phyloP scores from a whole-genome alignment of 2,329 filamentous ascomycete species.

The Hymenoscyphus repandus region DNA sequence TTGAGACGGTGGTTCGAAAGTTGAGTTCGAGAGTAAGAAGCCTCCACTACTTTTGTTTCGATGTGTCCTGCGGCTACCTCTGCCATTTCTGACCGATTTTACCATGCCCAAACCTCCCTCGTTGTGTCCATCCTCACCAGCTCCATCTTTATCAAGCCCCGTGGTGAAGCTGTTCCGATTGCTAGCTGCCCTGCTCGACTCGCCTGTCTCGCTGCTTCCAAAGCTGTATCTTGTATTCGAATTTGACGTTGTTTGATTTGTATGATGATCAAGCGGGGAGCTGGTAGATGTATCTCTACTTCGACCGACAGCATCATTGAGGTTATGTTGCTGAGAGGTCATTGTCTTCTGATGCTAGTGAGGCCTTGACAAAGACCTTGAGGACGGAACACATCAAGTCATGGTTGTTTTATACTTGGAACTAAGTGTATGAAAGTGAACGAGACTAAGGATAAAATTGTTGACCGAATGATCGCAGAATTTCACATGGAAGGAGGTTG shows the following conservation, averaged over 20 bases:
- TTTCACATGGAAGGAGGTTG: background rate
- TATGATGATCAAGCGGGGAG: constrained; percentile 18
- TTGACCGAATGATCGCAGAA: background rate
- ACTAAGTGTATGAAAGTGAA: background rate
- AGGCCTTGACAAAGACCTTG: constrained; percentile 11
- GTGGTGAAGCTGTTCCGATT: constrained; percentile 21
- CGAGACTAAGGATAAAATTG: background rate
- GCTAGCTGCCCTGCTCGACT: constrained; percentile 38
- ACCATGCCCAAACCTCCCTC: constrained; percentile 7
- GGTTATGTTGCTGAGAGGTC: constrained; percentile 19
- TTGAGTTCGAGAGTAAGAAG: constrained; percentile 27
- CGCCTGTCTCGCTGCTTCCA: constrained; percentile 40
- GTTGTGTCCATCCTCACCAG: background rate
- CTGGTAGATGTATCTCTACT: constrained; percentile 23
- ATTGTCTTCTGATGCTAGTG: constrained; percentile 19
- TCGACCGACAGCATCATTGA: constrained; percentile 7
- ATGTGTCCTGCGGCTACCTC: constrained; percentile 25
- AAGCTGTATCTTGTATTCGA: constrained; percentile 29
- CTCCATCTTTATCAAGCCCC: constrained; percentile 2
- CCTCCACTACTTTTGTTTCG: constrained; percentile 26
- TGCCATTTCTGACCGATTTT: constrained; percentile 15
- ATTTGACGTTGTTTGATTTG: constrained; percentile 20
- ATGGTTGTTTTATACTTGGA: constrained; percentile 5
- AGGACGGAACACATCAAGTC: constrained; percentile 6
- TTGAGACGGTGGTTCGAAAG: constrained; percentile 18